Evolutionary conservation across 495 filamentous ascomycete species (phyloP), one percentile per base, ranked within the genome.

Genomic region (Annulohypoxylon nitens): DNA sequence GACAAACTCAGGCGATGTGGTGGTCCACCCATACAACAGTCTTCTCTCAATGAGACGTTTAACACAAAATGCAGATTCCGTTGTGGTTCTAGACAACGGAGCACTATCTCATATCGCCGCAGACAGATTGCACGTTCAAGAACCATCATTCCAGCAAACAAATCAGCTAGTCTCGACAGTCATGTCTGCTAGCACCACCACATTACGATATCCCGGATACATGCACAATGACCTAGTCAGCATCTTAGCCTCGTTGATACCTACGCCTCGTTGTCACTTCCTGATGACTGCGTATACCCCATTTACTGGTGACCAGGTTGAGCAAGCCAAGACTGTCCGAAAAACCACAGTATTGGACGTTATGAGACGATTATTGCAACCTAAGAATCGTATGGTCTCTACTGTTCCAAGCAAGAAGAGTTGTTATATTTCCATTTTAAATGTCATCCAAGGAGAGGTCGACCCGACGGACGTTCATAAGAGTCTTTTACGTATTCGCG

Each of bases 221-320:
- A 98, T 99, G 97, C 96, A 99, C 83, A 99, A 99, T 79, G 96
- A 99, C 78, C 91, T 99, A 7, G 95, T 97, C 71, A 94, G 95
- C 76, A 98, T 99, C 77, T 90, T 98, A 53, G 97, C 96, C 41
- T 97, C 94, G 20, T 87, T 99, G 5, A 98, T 99, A 58, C 96
- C 96, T 8, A 98, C 94, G 0, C 96, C 96, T 12, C 92, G 96
- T 63, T 97, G 94, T 80, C 96, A 99, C 80, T 99, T 99, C 88
- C 86, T 99, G 45, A 94, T 98, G 90, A 98, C 96, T 2, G 93
- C 94, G 18, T 99, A 98, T 82, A 99, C 96, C 0, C 96, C 96
- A 8, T 99, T 99, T 76, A 98, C 96, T 2, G 92, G 93, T 62
- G 94, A 97, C 79, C 95, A 93, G 75, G 92, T 98, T 50, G 95